Evolutionary conservation across 768 basidiomycete species (phyloP).

Genomic region (Suillus ampliporus): DNA sequence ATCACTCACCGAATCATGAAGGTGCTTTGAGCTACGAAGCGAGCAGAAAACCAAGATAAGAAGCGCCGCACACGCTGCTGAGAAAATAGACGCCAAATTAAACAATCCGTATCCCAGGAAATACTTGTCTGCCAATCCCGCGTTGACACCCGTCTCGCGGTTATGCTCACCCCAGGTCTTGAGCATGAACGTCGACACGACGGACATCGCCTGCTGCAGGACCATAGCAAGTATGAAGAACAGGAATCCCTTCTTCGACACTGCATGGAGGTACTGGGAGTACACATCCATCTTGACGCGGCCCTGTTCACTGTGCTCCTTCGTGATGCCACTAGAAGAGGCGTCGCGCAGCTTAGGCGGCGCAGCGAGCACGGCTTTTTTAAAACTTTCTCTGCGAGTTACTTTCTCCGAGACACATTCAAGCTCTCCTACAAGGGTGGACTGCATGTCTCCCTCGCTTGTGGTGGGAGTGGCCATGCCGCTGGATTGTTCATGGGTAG

Average conservation of each 20-base stretch:
- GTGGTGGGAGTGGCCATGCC: conserved; percentile 24
- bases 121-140: conserved; percentile 58
- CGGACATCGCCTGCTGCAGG: conserved; percentile 60
- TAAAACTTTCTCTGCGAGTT: conserved; percentile 59
- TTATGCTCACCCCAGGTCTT: conserved; percentile 87
- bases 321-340: conserved; percentile 53
- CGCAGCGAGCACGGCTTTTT: conserved; percentile 56
- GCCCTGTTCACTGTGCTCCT: conserved; percentile 82
- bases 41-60: conserved; percentile 81
- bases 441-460: conserved; percentile 27
- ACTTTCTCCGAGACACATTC: conserved; percentile 60
- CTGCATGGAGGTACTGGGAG: conserved; percentile 75
- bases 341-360: conserved; percentile 45
- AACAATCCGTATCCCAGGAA: conserved; percentile 71
- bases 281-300: conserved; percentile 82
- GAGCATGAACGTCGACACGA: conserved; percentile 69
- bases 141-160: conserved; percentile 57
- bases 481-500: conserved; percentile 54
- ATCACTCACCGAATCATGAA: conserved; percentile 77
- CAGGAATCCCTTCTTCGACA: conserved; percentile 73
- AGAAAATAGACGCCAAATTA: conserved; percentile 59
- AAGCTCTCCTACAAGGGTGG: conserved; percentile 31
- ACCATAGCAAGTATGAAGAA: conserved; percentile 65
- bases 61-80: conserved; percentile 60
- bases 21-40: conserved; percentile 69